Conservation (phyloP, 305 asterid genomes). For the Rubia occidens region DNA sequence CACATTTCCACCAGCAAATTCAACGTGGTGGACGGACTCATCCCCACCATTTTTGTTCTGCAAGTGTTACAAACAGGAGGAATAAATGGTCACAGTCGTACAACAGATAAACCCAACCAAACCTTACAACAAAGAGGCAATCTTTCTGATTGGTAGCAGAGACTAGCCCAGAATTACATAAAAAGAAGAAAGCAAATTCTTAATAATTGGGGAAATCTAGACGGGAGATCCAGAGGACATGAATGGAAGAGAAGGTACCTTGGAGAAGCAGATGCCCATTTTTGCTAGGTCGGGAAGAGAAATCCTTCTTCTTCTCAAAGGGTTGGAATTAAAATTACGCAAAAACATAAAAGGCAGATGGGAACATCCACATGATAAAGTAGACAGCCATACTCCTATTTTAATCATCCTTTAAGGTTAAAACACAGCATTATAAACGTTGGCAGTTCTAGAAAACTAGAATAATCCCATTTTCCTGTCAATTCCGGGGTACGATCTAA, state of each 20-base stretch:
- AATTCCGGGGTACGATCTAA: no score
- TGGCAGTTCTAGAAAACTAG: neutral
- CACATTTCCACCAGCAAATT: constrained; percentile 88
- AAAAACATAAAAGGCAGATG: neutral
- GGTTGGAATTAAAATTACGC: neutral
- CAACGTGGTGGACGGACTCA: constrained; percentile 49
- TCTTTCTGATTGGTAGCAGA: constrained; percentile 1
- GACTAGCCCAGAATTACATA: neutral
- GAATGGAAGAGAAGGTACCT: constrained; percentile 29
- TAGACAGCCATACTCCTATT: neutral
- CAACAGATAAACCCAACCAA: neutral
- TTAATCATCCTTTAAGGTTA: constrained; percentile 1
- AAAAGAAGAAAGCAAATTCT: neutral
- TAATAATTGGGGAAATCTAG: neutral
- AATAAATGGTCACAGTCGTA: neutral
- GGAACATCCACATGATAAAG: neutral
- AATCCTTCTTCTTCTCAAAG: neutral
- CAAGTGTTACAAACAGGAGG: constrained; percentile 1
- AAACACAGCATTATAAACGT: neutral
- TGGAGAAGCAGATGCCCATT: constrained; percentile 56
- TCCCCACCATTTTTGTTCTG: constrained; percentile 40
- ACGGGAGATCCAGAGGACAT: neutral
- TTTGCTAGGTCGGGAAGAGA: neutral
- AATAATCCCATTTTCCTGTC: no score
- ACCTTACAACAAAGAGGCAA: neutral